Evolutionary conservation across 1,284 basidiomycete species (phyloP), one percentile per base, ranked within the genome.

Genomic region (Puccinia polysora): DNA sequence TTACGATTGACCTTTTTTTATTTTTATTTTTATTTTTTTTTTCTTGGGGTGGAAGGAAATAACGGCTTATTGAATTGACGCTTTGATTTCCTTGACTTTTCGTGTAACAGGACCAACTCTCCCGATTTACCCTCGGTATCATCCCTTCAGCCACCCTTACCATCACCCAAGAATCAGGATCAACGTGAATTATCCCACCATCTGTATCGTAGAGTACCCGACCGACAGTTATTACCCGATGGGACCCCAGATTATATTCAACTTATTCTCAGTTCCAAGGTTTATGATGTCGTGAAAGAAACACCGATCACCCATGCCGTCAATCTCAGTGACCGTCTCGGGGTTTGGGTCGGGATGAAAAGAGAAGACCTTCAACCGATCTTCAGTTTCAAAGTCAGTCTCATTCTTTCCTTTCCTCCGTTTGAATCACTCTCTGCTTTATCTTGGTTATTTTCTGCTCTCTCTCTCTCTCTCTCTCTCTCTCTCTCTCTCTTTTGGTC

Each of bases 321-420:
- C 34, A 91, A 90, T 79, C 86, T 99, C 23, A 95, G 91, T 75
- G 81, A 88, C 74, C 86, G 89, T 74, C 83, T 97, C 0, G 96
- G 96, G 1, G 94, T 92, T 79, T 86, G 94, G 77, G 89, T 99
- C 80, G 91, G 89, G 85, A 85, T 99, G 74, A 99, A 99, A 81
- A 85, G 91, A 36, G 91, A 95, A 79, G 92, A 95, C 78, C 84
- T 94, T 6, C 96, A 98, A 74, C 91, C 97, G 75, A 96, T 99
- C 18, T 99, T 98, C 81, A 92, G 89, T 79, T 99, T 99, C 87
- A 99, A 99, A 50, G 68, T 71, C 7, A n/a, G 58, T 59, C 18
- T 15, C n/a, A n/a, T n/a, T n/a, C 10, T 10, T 49, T 23, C 34
- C 47, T 32, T 34, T 65, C 20, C 14, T 52, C 32, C 8, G 18